Conservation (phyloP, 306 rosid genomes). For the Vigna hirtella region DNA sequence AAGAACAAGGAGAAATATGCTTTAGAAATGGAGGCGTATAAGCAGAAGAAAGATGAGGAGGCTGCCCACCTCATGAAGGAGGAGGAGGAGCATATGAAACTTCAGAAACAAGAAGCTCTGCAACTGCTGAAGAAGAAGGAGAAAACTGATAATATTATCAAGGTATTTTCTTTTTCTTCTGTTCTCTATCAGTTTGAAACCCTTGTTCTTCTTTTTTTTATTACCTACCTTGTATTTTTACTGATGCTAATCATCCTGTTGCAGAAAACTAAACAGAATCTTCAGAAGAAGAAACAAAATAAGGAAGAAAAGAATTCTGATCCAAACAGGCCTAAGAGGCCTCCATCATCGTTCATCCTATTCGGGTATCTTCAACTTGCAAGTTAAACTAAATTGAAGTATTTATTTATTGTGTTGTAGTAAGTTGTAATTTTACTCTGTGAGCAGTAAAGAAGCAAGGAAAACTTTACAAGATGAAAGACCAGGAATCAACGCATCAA, state of each 20-base stretch:
- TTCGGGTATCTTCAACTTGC: conserved; percentile 56
- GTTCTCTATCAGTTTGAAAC: not conserved
- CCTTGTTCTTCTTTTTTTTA: not conserved
- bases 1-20: conserved; percentile 78
- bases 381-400: not conserved
- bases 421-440: not conserved
- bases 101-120: conserved; percentile 88
- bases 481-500: conserved; percentile 57
- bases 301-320: conserved; percentile 70
- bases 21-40: conserved; percentile 79
- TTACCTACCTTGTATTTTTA: no score
- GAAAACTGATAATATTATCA: conserved; percentile 80
- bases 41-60: conserved; percentile 79
- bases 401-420: not conserved
- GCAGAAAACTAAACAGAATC: conserved; percentile 74
- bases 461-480: conserved; percentile 65
- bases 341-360: conserved; percentile 75
- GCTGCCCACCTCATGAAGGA: conserved; percentile 67
- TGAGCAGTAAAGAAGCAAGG: conserved; percentile 78
- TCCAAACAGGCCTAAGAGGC: conserved; percentile 92
- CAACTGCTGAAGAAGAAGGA: conserved; percentile 89
- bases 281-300: conserved; percentile 68
- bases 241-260: conserved; percentile 20
- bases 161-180: conserved; percentile 47
- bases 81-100: conserved; percentile 80